Conservation (phyloP, 768 basidiomycete species). For the Suillus sp. region DNA sequence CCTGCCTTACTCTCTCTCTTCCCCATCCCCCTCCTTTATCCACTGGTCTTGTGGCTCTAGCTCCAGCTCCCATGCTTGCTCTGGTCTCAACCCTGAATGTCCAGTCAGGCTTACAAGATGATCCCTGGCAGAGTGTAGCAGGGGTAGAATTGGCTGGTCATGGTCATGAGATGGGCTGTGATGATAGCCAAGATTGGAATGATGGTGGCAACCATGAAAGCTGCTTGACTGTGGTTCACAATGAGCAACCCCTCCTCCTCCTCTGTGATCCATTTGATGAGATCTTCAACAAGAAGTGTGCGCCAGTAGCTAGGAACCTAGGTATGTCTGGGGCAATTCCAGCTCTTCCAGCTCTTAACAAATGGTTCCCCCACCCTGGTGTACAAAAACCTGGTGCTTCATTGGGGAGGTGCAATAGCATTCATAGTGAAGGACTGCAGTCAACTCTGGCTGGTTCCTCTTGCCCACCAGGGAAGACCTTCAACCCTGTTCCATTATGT, state of each 20-base stretch:
- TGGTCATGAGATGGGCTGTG: background rate
- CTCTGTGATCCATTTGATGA: background rate
- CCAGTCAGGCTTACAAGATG: background rate
- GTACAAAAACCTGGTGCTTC: too few relatives aligned
- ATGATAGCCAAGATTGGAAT: background rate
- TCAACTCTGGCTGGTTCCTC: too few relatives aligned
- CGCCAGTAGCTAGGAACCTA: too few relatives aligned
- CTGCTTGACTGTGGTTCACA: background rate
- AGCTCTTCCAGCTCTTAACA: too few relatives aligned
- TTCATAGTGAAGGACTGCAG: too few relatives aligned
- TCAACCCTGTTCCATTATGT: too few relatives aligned
- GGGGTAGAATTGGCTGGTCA: background rate
- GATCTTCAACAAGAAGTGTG: background rate
- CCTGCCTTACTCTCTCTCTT: background rate
- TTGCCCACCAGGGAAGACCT: too few relatives aligned
- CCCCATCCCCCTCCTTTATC: too few relatives aligned
- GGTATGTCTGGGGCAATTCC: too few relatives aligned
- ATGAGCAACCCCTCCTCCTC: background rate
- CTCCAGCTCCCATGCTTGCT: background rate
- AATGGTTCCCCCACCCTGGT: too few relatives aligned
- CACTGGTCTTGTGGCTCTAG: background rate
- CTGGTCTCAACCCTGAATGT: background rate
- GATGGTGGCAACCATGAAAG: background rate
- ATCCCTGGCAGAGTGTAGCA: background rate
- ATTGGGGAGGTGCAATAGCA: too few relatives aligned